phyloP scores from a whole-genome alignment of 176 grass and related monocot genomes.

The Eremochloa ophiuroides region DNA sequence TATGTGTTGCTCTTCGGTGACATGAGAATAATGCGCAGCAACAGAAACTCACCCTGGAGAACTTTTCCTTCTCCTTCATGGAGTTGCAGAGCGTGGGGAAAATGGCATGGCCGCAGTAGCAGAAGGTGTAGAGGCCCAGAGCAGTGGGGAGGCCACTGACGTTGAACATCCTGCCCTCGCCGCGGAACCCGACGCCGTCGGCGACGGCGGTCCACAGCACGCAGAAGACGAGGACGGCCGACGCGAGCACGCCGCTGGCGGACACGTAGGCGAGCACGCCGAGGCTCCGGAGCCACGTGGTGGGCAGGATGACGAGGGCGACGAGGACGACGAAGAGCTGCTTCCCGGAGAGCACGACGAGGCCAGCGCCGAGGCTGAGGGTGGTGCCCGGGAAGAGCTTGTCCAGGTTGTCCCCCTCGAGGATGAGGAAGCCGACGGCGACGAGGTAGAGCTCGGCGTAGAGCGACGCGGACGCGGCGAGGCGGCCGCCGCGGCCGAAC shows the following conservation, averaged over 20 bases:
- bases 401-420: slow-evolving; percentile 74
- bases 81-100: slow-evolving; percentile 77
- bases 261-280: slow-evolving; percentile 69
- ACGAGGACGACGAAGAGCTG: slow-evolving; percentile 63
- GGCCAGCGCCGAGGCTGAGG: not conserved
- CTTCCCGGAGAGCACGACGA: slow-evolving; percentile 49
- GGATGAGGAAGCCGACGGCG: slow-evolving; percentile 74
- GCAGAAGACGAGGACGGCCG: slow-evolving; percentile 54
- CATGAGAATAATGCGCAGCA: too few species aligned
- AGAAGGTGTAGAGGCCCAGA: slow-evolving; percentile 72
- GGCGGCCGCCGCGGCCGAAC: slow-evolving; percentile 49
- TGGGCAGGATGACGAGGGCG: slow-evolving; percentile 61
- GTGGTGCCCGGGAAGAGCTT: slow-evolving; percentile 65
- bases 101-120: slow-evolving; percentile 79
- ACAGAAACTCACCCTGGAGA: slow-evolving; percentile 68
- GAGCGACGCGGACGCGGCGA: slow-evolving; percentile 59
- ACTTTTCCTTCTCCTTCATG: slow-evolving; percentile 68
- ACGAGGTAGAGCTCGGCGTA: slow-evolving; percentile 93
- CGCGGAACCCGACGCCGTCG: slow-evolving; percentile 60
- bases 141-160: slow-evolving; percentile 59
- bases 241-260: slow-evolving; percentile 70
- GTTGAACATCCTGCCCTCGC: slow-evolving; percentile 45
- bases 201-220: slow-evolving; percentile 55
- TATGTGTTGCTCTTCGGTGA: too few species aligned
- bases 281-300: slow-evolving; percentile 66